Evolutionary conservation across 768 basidiomycete species (phyloP).

Genomic region (Termitomyces sp.): DNA sequence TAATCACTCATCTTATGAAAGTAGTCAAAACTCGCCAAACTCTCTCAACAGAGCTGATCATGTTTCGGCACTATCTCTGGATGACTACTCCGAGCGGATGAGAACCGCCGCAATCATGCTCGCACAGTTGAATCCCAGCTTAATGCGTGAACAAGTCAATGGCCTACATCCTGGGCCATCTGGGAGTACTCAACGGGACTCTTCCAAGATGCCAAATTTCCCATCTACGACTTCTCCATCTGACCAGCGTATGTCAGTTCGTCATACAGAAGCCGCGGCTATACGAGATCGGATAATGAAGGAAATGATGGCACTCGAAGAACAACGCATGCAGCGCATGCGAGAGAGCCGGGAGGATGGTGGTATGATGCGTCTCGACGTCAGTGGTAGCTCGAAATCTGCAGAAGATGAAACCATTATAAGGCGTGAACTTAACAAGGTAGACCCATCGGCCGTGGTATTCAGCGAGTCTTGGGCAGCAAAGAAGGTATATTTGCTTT

Average conservation of each 20-base stretch:
- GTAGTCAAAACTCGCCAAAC: slow-evolving; percentile 11
- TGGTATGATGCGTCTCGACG: slow-evolving; percentile 54
- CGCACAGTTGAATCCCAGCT: slow-evolving; percentile 85
- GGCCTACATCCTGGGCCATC: slow-evolving; percentile 4
- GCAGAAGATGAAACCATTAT: slow-evolving; percentile 94
- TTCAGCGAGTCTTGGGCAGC: slow-evolving; percentile 93
- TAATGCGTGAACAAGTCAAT: slow-evolving; percentile 49
- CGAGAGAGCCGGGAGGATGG: slow-evolving; percentile 62
- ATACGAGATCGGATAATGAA: slow-evolving; percentile 97
- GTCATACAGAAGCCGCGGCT: slow-evolving; percentile 77
- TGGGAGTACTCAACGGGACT: slow-evolving; percentile 3
- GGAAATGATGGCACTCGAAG: slow-evolving; percentile 96
- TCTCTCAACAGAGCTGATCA: slow-evolving; percentile 11
- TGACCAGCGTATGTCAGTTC: slow-evolving; percentile 62
- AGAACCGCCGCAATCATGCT: slow-evolving; percentile 98
- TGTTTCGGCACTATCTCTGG: slow-evolving; percentile 60
- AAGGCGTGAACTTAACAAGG: slow-evolving; percentile 87
- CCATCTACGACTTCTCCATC: slow-evolving; percentile 17
- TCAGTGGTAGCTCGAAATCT: slow-evolving; percentile 52
- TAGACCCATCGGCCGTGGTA: slow-evolving; percentile 91
- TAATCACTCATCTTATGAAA: neutral
- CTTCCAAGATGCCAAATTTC: slow-evolving; percentile 42
- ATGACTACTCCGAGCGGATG: slow-evolving; percentile 99
- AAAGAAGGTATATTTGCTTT: slow-evolving; percentile 64
- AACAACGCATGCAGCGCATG: slow-evolving; percentile 96